A percentile compares a stretch with the other conserved stretches of the same genome.
Conservation (phyloP, 192 early-diverging fungal species). For the Rhizophagus clarus region DNA sequence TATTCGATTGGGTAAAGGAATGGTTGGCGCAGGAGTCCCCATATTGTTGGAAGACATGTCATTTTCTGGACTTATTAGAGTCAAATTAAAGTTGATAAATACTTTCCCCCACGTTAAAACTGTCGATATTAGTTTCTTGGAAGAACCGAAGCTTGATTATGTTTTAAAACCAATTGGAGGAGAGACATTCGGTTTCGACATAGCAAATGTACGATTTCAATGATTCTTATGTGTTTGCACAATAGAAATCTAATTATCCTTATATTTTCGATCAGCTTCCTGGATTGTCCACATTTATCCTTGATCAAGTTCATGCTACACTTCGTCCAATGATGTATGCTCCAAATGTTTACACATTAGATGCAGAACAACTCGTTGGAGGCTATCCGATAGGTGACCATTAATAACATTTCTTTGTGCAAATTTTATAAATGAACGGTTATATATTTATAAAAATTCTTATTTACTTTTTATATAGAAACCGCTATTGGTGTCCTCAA, state of each 20-base stretch:
- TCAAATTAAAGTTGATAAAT: constrained; percentile 83
- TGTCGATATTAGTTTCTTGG: constrained; percentile 81
- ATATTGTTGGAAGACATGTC: constrained; percentile 86
- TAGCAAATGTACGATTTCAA: constrained; percentile 68
- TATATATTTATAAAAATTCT: constrained; percentile 1
- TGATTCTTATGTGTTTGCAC: neutral
- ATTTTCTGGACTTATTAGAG: constrained; percentile 74
- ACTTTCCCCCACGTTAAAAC: constrained; percentile 87
- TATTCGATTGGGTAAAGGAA: constrained; percentile 84
- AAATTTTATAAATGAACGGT: neutral
- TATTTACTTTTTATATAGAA: constrained; percentile 40
- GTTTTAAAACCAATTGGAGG: constrained; percentile 87
- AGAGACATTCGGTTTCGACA: constrained; percentile 82
- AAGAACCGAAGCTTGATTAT: constrained; percentile 88
- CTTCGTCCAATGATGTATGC: constrained; percentile 83
- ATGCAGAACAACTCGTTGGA: constrained; percentile 77
- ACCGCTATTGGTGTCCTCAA: constrained; percentile 85
- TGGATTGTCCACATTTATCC: constrained; percentile 76
- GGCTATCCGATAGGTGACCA: constrained; percentile 58
- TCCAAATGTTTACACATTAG: constrained; percentile 78
- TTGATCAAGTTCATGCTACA: constrained; percentile 70
- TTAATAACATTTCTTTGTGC: constrained; percentile 27
- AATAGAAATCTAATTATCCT: neutral
- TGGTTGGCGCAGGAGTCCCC: constrained; percentile 82
- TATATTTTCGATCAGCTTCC: constrained; percentile 60